A percentile compares a stretch with the other conserved stretches of the same genome.
Conservation (phyloP, 345 rosid genomes). For the Excoecaria cochinchinensis region DNA sequence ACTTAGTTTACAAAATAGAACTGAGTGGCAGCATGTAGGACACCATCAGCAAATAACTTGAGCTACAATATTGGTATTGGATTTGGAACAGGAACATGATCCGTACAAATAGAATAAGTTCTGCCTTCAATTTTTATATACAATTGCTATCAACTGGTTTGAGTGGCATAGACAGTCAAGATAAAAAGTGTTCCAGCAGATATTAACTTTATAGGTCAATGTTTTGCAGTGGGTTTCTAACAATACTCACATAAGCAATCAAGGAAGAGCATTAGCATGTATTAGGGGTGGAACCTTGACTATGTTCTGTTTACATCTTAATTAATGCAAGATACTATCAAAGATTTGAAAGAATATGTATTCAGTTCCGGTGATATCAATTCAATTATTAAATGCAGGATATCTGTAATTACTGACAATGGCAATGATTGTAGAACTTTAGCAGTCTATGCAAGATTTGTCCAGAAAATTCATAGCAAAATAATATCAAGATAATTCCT, state of each 20-base stretch:
- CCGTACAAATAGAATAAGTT: not conserved
- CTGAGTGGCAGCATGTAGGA: not conserved
- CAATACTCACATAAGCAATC: not conserved
- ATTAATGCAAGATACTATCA: not conserved
- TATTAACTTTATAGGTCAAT: not conserved
- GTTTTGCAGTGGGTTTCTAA: not conserved
- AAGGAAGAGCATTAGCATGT: not conserved
- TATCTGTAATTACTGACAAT: not conserved
- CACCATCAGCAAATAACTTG: not conserved
- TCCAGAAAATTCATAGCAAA: not conserved
- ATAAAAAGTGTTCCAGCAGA: not conserved
- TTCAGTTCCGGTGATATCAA: not conserved
- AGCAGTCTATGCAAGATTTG: not conserved
- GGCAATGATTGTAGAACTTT: not conserved
- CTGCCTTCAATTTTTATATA: not conserved
- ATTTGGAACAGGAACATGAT: constrained; percentile 2
- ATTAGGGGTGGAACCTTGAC: not conserved
- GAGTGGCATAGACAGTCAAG: not conserved
- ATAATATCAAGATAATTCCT: not conserved
- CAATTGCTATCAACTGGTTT: not conserved
- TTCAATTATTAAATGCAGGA: not conserved
- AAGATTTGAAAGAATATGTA: not conserved
- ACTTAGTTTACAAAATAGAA: not conserved
- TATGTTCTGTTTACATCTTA: not conserved
- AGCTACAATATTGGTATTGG: not conserved